Evolutionary conservation across 306 rosid species (phyloP).

Genomic region (Elaeagnus macrophylla): DNA sequence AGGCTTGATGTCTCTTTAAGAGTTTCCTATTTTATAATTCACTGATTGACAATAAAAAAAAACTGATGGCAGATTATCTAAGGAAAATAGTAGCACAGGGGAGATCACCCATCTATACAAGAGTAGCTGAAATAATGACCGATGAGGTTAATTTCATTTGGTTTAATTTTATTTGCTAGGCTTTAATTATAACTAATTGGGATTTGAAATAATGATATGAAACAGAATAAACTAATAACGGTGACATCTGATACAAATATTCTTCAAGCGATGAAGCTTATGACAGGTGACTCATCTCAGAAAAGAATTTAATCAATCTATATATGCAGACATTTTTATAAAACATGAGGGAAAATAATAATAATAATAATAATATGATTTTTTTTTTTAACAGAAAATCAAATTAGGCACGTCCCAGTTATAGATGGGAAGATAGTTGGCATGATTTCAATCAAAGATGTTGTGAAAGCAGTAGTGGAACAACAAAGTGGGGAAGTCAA

Average conservation of each 20-base stretch:
- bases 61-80: conserved; percentile 45
- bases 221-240: conserved; percentile 58
- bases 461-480: conserved; percentile 68
- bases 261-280: conserved; percentile 83
- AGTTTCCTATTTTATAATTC: too few relatives aligned
- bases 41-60: conserved; percentile 12
- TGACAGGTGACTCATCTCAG: conserved; percentile 47
- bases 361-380: background rate
- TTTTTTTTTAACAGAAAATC: conserved; percentile 40
- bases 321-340: conserved; percentile 3
- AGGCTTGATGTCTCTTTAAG: too few relatives aligned
- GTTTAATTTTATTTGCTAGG: background rate
- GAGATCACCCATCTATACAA: conserved; percentile 59
- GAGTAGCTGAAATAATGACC: conserved; percentile 80
- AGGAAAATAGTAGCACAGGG: conserved; percentile 67
- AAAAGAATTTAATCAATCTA: conserved; percentile 1
- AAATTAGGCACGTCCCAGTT: conserved; percentile 71
- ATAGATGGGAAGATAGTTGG: conserved; percentile 82
- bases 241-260: conserved; percentile 71
- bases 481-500: conserved; percentile 76
- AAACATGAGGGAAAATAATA: background rate
- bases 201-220: background rate
- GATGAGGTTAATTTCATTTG: conserved; percentile 38
- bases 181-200: background rate
- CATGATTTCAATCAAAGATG: conserved; percentile 80